phyloP scores from a whole-genome alignment of 495 filamentous ascomycete genomes.

The Neohortaea acidophila region DNA sequence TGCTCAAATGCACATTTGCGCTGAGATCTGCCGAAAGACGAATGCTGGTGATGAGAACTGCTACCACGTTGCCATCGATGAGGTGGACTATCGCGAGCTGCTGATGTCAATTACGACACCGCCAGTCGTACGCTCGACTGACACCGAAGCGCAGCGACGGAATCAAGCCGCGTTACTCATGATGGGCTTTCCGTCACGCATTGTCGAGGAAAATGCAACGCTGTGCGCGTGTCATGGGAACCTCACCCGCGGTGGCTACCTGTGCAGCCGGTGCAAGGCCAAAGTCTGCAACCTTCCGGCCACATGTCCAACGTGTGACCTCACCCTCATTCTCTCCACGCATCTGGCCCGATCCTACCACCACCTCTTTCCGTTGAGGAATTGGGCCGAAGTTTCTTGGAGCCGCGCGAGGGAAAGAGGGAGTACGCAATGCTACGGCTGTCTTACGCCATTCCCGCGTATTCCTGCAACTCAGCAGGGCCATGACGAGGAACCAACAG shows the following conservation, averaged over 20 bases:
- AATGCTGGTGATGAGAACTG: slow-evolving; percentile 60
- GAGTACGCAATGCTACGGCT: slow-evolving; percentile 38
- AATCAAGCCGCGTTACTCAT: slow-evolving; percentile 65
- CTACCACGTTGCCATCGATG: slow-evolving; percentile 76
- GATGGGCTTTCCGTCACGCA: slow-evolving; percentile 97
- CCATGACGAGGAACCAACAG: slow-evolving; percentile 12
- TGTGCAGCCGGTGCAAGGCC: slow-evolving; percentile 72
- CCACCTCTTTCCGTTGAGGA: slow-evolving; percentile 80
- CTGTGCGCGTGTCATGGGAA: slow-evolving; percentile 86
- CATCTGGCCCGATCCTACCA: slow-evolving; percentile 91
- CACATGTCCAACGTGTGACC: slow-evolving; percentile 76
- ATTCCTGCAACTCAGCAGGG: slow-evolving; percentile 24
- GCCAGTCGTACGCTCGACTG: slow-evolving; percentile 47
- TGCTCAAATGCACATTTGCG: slow-evolving; percentile 82
- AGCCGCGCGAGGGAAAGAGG: slow-evolving; percentile 36
- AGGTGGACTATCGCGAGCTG: slow-evolving; percentile 78
- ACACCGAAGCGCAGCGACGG: slow-evolving; percentile 29
- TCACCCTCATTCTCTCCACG: slow-evolving; percentile 92
- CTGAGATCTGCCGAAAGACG: slow-evolving; percentile 70
- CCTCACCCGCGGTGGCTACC: slow-evolving; percentile 73
- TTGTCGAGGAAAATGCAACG: slow-evolving; percentile 55
- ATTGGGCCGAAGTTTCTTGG: slow-evolving; percentile 88
- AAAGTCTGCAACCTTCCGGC: slow-evolving; percentile 88
- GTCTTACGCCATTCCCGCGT: slow-evolving; percentile 36
- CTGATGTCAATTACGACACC: slow-evolving; percentile 78